Percentiles rank a stretch among this genome's conserved stretches.
Evolutionary conservation across 1,284 basidiomycete genomes (phyloP).

Genomic region (Tremellales sp.): DNA sequence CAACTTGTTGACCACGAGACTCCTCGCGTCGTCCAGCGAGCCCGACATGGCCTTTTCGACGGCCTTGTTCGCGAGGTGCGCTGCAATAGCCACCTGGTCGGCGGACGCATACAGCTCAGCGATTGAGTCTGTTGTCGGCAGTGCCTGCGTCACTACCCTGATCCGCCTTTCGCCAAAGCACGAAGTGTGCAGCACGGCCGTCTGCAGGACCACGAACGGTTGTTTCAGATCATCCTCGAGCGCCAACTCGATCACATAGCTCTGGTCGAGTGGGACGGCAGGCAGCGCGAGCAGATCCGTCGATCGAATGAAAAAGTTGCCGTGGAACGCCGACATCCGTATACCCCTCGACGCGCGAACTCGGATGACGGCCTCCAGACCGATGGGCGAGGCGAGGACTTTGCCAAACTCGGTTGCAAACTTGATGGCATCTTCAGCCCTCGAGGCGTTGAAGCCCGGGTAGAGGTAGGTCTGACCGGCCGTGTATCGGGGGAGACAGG

Average conservation of each 20-base stretch:
- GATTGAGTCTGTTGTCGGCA: conserved; percentile 88
- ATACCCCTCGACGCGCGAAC: conserved; percentile 91
- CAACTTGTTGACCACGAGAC: conserved; percentile 83
- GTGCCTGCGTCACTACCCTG: conserved; percentile 86
- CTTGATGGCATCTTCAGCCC: conserved; percentile 93
- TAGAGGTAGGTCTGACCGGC: conserved; percentile 98
- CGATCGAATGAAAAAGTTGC: conserved; percentile 98
- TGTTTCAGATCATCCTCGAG: conserved; percentile 92
- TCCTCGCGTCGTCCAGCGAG: conserved; percentile 83
- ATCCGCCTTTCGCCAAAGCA: conserved; percentile 95
- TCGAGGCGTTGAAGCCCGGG: conserved; percentile 92
- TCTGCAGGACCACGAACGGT: conserved; percentile 94
- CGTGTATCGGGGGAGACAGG: conserved; percentile 90
- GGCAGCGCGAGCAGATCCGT: conserved; percentile 96
- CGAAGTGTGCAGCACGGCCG: conserved; percentile 92
- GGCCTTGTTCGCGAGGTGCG: conserved; percentile 91
- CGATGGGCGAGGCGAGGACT: conserved; percentile 88
- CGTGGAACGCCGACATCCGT: conserved; percentile 96
- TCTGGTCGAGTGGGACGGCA: conserved; percentile 92
- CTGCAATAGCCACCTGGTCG: conserved; percentile 88
- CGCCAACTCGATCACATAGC: conserved; percentile 94
- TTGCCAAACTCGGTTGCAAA: conserved; percentile 96
- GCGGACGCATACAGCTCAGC: conserved; percentile 93
- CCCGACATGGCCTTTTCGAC: conserved; percentile 87
- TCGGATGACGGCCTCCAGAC: conserved; percentile 95